phyloP scores from a whole-genome alignment of 176 grass and related monocot species.

The Saccharum officinarum region DNA sequence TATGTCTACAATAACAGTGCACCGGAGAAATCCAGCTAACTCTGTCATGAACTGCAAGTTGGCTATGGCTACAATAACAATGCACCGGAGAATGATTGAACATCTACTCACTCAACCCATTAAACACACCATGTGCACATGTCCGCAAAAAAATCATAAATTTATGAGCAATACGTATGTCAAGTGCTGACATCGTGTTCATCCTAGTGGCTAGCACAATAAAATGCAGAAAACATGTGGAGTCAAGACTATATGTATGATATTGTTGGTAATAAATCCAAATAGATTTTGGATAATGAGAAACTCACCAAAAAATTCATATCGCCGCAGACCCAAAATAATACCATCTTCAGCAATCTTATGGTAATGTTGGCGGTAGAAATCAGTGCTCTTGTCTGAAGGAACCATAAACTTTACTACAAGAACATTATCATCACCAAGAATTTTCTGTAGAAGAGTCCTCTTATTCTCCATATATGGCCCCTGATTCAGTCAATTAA shows the following conservation, averaged over 20 bases:
- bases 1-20: too few species aligned
- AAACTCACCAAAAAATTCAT: constrained; percentile 51
- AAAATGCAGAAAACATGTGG: neutral
- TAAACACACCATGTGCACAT: neutral
- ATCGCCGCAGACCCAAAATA: constrained; percentile 46
- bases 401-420: constrained; percentile 58
- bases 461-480: constrained; percentile 61
- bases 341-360: constrained; percentile 57
- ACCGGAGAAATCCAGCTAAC: neutral
- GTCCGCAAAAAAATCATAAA: neutral
- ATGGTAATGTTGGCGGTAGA: constrained; percentile 34
- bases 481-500: constrained; percentile 51
- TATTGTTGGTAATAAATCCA: constrained; percentile 1
- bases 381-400: constrained; percentile 12
- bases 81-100: neutral
- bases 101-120: neutral
- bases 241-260: neutral
- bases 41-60: neutral
- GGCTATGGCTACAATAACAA: neutral
- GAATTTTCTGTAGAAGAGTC: constrained; percentile 56
- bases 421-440: constrained; percentile 80
- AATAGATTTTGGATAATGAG: neutral
- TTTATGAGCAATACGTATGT: neutral
- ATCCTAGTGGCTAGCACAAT: neutral
- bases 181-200: neutral